These are phyloP conservation scores for Penicillium sp. DNA, from an alignment of 2,329 filamentous ascomycete genomes.

Conservation along the genomic window DNA sequence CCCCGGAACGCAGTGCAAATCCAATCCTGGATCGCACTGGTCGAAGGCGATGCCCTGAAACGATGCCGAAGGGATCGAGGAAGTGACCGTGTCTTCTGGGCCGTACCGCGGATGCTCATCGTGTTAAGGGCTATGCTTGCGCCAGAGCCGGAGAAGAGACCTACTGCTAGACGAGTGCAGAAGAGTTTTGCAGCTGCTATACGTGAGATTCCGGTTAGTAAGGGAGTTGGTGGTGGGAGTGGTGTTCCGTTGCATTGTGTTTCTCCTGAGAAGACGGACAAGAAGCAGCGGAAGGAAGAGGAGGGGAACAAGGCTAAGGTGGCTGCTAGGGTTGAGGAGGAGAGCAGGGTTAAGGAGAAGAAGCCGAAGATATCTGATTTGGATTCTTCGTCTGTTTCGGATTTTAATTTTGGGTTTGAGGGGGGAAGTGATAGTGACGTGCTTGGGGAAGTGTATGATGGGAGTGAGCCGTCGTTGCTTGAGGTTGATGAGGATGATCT, in stretches of 20 bases:
- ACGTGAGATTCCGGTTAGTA: constrained; percentile 4
- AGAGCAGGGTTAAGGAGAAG: not conserved
- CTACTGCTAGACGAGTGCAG: constrained; percentile 34
- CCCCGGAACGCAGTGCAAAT: constrained; percentile 53
- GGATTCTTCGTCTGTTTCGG: constrained; percentile 15
- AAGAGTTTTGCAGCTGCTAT: constrained; percentile 19
- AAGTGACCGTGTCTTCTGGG: constrained; percentile 39
- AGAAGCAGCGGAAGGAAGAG: not conserved
- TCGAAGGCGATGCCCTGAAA: constrained; percentile 51
- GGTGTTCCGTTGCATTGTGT: constrained; percentile 16
- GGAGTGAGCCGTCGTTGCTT: not conserved
- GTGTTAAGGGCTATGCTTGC: constrained; percentile 40
- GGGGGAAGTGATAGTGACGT: constrained; percentile 19
- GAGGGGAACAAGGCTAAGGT: not conserved
- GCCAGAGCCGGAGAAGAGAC: constrained; percentile 32
- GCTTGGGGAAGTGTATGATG: constrained; percentile 2
- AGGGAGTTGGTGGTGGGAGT: not conserved
- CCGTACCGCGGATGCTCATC: constrained; percentile 39
- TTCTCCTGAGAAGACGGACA: not conserved
- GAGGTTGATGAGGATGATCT: constrained; percentile 9
- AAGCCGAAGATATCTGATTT: not conserved
- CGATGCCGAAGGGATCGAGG: constrained; percentile 24
- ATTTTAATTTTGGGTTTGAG: constrained; percentile 25
- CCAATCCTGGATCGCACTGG: constrained; percentile 54
- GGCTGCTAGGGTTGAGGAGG: not conserved